These are phyloP conservation scores for Ephemerocybe angulata DNA, from an alignment of 768 basidiomycete genomes.

Conservation along the genomic window DNA sequence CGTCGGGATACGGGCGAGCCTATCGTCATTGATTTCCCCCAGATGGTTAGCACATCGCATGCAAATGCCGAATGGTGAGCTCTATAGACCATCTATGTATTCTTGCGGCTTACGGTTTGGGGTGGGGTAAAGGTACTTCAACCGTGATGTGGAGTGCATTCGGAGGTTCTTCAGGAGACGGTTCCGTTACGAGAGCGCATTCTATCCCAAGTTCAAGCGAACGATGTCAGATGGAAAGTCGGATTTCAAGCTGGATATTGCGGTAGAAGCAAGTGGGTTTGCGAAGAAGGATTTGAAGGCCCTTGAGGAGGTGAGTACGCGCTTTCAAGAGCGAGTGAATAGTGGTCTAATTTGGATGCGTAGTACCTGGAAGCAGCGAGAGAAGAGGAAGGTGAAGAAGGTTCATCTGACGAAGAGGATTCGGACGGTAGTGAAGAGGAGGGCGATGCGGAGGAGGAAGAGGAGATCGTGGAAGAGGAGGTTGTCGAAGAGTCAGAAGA, in stretches of 20 bases:
- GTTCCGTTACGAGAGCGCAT: conserved; percentile 86
- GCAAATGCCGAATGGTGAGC: conserved; percentile 92
- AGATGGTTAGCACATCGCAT: conserved; percentile 98
- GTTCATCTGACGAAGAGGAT: conserved; percentile 30
- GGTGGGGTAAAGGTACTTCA: conserved; percentile 80
- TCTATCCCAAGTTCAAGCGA: conserved; percentile 84
- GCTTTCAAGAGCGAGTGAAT: conserved; percentile 9
- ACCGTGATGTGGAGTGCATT: conserved; percentile 96
- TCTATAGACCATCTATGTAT: background rate
- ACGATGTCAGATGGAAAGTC: conserved; percentile 46
- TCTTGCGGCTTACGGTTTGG: conserved; percentile 8
- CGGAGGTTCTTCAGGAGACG: conserved; percentile 86
- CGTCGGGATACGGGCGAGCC: conserved; percentile 70
- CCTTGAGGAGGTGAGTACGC: conserved; percentile 71
- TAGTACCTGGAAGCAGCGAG: conserved; percentile 64
- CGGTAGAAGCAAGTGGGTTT: conserved; percentile 94
- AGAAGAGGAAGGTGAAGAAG: conserved; percentile 23
- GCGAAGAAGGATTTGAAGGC: conserved; percentile 75
- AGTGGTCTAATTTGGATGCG: conserved; percentile 12
- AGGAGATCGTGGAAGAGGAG: conserved; percentile 16
- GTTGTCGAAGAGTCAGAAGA: conserved; percentile 11
- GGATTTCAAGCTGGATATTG: conserved; percentile 80
- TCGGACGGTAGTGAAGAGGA: conserved; percentile 35
- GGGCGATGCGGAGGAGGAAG: conserved; percentile 23
- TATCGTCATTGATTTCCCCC: conserved; percentile 96